Evolutionary conservation across 176 grass and related monocot genomes (phyloP).

Genomic region (Olyra latifolia): DNA sequence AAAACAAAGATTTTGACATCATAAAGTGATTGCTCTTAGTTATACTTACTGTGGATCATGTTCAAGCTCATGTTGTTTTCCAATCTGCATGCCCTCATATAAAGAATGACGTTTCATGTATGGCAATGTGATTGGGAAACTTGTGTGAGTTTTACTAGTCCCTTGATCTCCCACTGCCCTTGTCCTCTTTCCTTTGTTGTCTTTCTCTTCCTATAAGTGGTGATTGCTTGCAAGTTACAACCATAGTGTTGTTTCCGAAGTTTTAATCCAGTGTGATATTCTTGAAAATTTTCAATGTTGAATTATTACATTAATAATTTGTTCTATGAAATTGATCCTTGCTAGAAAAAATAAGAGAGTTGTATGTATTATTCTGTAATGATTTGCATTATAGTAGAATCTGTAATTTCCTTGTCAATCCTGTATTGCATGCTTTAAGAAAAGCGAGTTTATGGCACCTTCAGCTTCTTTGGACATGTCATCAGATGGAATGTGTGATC

Average conservation of each 20-base stretch:
- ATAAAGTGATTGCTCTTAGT: conserved; percentile 31
- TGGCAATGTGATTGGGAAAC: neutral
- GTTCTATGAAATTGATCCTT: neutral
- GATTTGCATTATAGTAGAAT: neutral
- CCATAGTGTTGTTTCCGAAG: neutral
- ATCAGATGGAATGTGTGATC: conserved; percentile 52
- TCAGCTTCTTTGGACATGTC: conserved; percentile 46
- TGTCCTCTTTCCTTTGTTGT: neutral
- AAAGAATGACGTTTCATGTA: neutral
- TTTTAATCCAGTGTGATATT: neutral
- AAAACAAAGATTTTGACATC: conserved; percentile 43
- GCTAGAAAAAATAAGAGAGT: neutral
- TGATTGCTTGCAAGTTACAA: neutral
- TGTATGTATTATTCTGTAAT: neutral
- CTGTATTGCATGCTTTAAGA: conserved; percentile 16
- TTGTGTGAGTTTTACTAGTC: neutral
- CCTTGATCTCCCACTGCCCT: neutral
- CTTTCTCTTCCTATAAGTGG: neutral
- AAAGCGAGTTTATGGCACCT: conserved; percentile 35
- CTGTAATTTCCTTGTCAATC: neutral
- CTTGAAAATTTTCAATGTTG: neutral
- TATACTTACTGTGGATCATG: neutral
- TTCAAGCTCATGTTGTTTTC: neutral
- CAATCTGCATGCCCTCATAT: neutral
- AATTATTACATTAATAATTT: neutral